phyloP scores from a whole-genome alignment of 306 rosid genomes.

The Calophaca sinica region DNA sequence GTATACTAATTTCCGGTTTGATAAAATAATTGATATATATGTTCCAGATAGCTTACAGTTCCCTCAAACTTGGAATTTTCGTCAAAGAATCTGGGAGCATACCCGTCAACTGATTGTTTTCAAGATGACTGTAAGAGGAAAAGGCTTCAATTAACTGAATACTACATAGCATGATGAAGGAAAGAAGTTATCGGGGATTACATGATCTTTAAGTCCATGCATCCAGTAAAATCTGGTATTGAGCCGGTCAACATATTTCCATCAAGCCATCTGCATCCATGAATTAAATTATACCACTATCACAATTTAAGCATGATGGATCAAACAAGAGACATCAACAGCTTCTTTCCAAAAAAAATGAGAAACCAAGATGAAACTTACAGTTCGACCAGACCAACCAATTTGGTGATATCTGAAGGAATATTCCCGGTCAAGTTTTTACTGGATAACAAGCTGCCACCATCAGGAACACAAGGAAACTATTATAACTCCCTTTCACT shows the following conservation, averaged over 20 bases:
- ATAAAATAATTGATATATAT: slow-evolving; percentile 18
- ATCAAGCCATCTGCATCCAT: slow-evolving; percentile 54
- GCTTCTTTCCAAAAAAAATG: not conserved
- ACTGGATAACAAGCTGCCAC: slow-evolving; percentile 71
- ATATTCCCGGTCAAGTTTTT: slow-evolving; percentile 80
- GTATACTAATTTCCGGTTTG: slow-evolving; percentile 6
- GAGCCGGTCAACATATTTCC: slow-evolving; percentile 67
- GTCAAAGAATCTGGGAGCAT: slow-evolving; percentile 70
- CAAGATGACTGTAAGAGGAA: slow-evolving; percentile 79
- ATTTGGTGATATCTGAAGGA: slow-evolving; percentile 72
- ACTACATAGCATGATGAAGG: slow-evolving; percentile 15
- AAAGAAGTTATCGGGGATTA: slow-evolving; percentile 50
- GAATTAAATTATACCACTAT: slow-evolving; percentile 35
- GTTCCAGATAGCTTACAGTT: slow-evolving; percentile 69
- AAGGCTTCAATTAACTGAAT: slow-evolving; percentile 52
- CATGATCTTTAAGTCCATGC: slow-evolving; percentile 79
- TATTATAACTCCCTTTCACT: slow-evolving; percentile 35
- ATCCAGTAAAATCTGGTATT: slow-evolving; percentile 86
- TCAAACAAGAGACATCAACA: slow-evolving; percentile 22
- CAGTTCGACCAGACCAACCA: slow-evolving; percentile 82
- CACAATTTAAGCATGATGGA: slow-evolving; percentile 27
- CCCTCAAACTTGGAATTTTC: slow-evolving; percentile 81
- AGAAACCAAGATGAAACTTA: slow-evolving; percentile 57
- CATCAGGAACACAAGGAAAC: slow-evolving; percentile 46
- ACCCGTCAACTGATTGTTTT: slow-evolving; percentile 83